Conservation (phyloP, 1,284 basidiomycete genomes). For the Moniliella sp. region DNA sequence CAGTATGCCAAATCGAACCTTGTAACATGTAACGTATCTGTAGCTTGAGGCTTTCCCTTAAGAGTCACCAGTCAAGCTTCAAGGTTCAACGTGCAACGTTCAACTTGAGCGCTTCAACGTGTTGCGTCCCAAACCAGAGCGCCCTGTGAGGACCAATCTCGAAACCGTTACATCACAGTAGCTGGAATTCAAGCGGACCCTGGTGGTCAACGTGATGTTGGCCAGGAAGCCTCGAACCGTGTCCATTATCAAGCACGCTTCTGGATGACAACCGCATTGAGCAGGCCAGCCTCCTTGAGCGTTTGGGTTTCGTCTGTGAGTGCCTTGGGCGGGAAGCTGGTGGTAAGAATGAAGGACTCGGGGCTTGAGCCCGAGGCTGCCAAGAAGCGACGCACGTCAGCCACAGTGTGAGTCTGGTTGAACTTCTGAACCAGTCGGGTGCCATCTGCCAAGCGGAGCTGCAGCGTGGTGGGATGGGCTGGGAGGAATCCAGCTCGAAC, state of each 20-base stretch:
- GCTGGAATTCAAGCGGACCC: too few relatives aligned
- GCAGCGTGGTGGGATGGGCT: constrained; percentile 77
- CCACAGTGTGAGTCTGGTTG: constrained; percentile 75
- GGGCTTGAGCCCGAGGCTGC: constrained; percentile 18
- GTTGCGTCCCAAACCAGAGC: too few relatives aligned
- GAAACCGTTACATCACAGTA: too few relatives aligned
- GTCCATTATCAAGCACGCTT: constrained; percentile 17
- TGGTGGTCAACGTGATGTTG: too few relatives aligned
- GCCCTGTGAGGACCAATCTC: too few relatives aligned
- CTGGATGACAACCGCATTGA: constrained; percentile 27
- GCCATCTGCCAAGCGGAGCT: constrained; percentile 72
- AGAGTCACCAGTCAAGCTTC: too few relatives aligned
- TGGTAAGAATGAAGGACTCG: constrained; percentile 17
- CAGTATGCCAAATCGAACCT: too few relatives aligned
- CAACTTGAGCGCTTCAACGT: too few relatives aligned
- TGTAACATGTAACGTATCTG: too few relatives aligned
- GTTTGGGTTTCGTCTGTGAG: constrained; percentile 20
- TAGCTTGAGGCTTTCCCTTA: too few relatives aligned
- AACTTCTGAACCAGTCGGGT: constrained; percentile 62
- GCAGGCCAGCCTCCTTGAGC: constrained; percentile 20
- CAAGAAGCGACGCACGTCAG: constrained; percentile 51
- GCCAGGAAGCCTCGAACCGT: too few relatives aligned
- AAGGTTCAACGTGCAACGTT: too few relatives aligned
- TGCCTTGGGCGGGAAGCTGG: constrained; percentile 29
- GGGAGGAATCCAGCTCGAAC: constrained; percentile 56